Base-by-base conservation (phyloP, 345 rosid species). In the Gossypium mustelinum region DNA sequence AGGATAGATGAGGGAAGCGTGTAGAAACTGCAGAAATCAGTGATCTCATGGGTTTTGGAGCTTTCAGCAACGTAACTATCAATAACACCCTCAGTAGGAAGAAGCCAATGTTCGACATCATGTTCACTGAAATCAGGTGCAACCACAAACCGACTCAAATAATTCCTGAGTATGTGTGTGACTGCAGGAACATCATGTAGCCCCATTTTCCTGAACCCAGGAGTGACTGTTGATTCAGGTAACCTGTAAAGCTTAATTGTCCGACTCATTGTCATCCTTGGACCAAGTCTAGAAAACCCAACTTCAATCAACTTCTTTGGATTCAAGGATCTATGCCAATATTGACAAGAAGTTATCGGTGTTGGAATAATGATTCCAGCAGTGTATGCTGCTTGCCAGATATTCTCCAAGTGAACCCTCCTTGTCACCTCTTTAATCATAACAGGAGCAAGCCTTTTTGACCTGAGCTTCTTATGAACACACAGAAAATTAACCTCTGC, bases 301-400 rank as follows among this genome's bases (percentile, higher is more conserved):
- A 94, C 97, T 82, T 92, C 97, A 68, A 94, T 92, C 50, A 94
- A 94, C 86, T 94, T 94, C 87, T 90, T 94, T 0, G 94, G 98
- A 85, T 94, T 92, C 85, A 94, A 63, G 18, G 98, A 92, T 79
- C 98, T 85, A 82, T 94, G 98, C 98, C 98, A 94, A 80, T 94
- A 94, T 70, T 89, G 98, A 69, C 94, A 92, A 22, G 94, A 89
- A 14, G 97, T 82, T 66, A 92, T 78, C 17, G 97, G 98, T 34
- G 97, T 94, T 0, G 98, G 98, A 82, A 94, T 90, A 77, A 92
- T 80, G 73, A 92, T 93, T 13, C 98, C 98, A 51, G 97, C 98
- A 0, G 98, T 90, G 73, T 94, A 92, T 9, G 97, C 97, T 0
- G 98, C 98, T 77, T 94, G 98, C 98, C 98, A 94, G 1, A 88